Evolutionary conservation across 1,139 yeast species (phyloP).

Genomic region (Candida tetrigidarum): DNA sequence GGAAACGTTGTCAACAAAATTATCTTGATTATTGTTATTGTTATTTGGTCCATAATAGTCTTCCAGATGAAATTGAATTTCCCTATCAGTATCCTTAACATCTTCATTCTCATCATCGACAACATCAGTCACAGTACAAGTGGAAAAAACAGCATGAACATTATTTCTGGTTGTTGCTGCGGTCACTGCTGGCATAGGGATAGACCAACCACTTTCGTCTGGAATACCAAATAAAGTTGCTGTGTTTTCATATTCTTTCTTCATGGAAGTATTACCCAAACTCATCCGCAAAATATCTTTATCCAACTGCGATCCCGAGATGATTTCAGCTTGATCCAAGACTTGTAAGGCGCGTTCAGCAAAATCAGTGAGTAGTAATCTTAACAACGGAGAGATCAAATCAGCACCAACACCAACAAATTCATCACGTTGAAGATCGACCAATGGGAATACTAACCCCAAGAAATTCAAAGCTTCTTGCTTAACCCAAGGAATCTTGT

Average conservation of each 20-base stretch:
- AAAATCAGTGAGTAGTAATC: constrained; percentile 81
- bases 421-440: constrained; percentile 78
- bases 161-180: constrained; percentile 89
- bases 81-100: constrained; percentile 37
- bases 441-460: constrained; percentile 72
- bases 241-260: constrained; percentile 82
- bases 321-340: constrained; percentile 79
- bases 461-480: constrained; percentile 77
- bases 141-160: constrained; percentile 93
- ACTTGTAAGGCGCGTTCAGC: constrained; percentile 91
- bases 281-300: constrained; percentile 91
- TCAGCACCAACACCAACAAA: constrained; percentile 95
- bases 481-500: constrained; percentile 78
- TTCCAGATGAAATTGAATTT: constrained; percentile 66
- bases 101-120: constrained; percentile 32
- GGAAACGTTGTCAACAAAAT: constrained; percentile 37
- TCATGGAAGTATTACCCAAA: constrained; percentile 77
- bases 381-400: constrained; percentile 82
- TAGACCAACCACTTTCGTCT: constrained; percentile 97
- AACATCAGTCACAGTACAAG: constrained; percentile 56
- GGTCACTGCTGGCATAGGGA: constrained; percentile 91
- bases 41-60: constrained; percentile 56
- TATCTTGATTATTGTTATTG: constrained; percentile 31
- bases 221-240: constrained; percentile 96
- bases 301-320: constrained; percentile 91